Percentiles rank a stretch among this genome's conserved stretches.
Conservation (phyloP, 2,329 filamentous ascomycete species). For the Colletotrichum neosansevieriae region DNA sequence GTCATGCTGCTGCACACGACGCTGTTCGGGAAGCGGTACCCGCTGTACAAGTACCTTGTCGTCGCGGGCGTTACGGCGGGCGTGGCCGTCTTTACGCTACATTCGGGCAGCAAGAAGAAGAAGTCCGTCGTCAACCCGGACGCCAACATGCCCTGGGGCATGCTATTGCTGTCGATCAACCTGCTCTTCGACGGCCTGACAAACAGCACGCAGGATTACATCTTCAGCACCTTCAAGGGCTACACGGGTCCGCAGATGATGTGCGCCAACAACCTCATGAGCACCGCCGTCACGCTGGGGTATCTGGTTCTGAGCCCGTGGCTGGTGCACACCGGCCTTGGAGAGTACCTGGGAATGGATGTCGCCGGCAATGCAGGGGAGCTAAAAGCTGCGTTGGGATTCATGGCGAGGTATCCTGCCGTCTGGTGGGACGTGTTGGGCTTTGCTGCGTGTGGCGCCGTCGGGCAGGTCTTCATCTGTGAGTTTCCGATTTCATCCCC, state of each 20-base stretch:
- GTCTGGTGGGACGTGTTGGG: conserved; percentile 90
- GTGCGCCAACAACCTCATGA: conserved; percentile 95
- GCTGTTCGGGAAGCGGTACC: conserved; percentile 88
- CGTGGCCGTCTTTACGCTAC: conserved; percentile 94
- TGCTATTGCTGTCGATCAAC: conserved; percentile 88
- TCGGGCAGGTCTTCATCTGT: conserved; percentile 98
- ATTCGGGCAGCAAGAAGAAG: conserved; percentile 72
- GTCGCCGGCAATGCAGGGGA: conserved; percentile 78
- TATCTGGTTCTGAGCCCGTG: conserved; percentile 86
- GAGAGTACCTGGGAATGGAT: conserved; percentile 76
- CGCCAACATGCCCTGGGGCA: conserved; percentile 79
- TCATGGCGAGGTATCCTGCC: conserved; percentile 82
- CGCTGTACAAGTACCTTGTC: conserved; percentile 95
- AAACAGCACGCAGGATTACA: conserved; percentile 96
- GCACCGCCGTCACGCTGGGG: conserved; percentile 78
- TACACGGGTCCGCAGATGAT: conserved; percentile 99
- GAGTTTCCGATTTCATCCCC: conserved; percentile 47
- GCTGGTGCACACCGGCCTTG: conserved; percentile 75
- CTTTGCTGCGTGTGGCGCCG: conserved; percentile 89
- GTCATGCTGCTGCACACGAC: conserved; percentile 98
- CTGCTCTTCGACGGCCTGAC: conserved; percentile 95
- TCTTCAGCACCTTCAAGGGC: conserved; percentile 83
- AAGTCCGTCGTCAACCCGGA: conserved; percentile 57
- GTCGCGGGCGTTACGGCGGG: conserved; percentile 91
- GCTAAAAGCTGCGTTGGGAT: conserved; percentile 81